A percentile compares a stretch with the other conserved stretches of the same genome.
These are phyloP conservation scores for Borovskyia barvae DNA, from an alignment of 208 protist genomes.

Conservation along the genomic window DNA sequence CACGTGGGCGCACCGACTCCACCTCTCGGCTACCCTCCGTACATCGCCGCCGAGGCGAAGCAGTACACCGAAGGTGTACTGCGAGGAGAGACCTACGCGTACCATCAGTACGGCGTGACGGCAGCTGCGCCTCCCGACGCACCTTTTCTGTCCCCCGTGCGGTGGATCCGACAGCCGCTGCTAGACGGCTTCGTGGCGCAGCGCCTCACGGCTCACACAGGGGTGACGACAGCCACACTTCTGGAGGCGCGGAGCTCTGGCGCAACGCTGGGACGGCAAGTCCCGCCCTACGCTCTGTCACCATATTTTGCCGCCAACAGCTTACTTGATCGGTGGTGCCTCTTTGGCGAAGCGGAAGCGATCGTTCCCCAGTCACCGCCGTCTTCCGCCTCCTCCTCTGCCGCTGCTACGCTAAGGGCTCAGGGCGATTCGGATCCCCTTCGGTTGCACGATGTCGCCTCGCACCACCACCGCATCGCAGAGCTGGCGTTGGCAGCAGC, in stretches of 20 bases:
- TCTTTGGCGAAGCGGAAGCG: constrained; percentile 46
- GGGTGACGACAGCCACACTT: constrained; percentile 34
- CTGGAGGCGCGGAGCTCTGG: constrained; percentile 31
- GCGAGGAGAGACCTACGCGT: constrained; percentile 39
- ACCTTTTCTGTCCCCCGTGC: constrained; percentile 14
- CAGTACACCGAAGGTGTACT: constrained; percentile 55
- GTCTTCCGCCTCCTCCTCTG: not conserved
- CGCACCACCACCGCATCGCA: constrained; percentile 27
- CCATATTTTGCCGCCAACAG: constrained; percentile 60
- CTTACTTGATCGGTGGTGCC: constrained; percentile 57
- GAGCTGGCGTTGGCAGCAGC: constrained; percentile 43
- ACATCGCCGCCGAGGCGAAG: constrained; percentile 37
- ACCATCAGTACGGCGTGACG: constrained; percentile 7
- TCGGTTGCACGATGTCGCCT: constrained; percentile 8
- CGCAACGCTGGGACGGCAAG: constrained; percentile 21
- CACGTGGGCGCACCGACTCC: constrained; percentile 48
- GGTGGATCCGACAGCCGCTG: constrained; percentile 65
- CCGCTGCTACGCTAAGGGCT: not conserved
- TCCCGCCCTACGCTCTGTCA: constrained; percentile 52
- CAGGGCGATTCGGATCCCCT: no score
- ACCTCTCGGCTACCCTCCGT: constrained; percentile 47
- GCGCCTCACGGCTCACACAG: constrained; percentile 49
- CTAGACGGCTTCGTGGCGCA: constrained; percentile 66
- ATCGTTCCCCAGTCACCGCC: constrained; percentile 5
- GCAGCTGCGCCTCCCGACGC: not conserved